A percentile compares a stretch with the other conserved stretches of the same genome.
Evolutionary conservation across 768 basidiomycete species (phyloP).

Genomic region (Boletus fagicola): DNA sequence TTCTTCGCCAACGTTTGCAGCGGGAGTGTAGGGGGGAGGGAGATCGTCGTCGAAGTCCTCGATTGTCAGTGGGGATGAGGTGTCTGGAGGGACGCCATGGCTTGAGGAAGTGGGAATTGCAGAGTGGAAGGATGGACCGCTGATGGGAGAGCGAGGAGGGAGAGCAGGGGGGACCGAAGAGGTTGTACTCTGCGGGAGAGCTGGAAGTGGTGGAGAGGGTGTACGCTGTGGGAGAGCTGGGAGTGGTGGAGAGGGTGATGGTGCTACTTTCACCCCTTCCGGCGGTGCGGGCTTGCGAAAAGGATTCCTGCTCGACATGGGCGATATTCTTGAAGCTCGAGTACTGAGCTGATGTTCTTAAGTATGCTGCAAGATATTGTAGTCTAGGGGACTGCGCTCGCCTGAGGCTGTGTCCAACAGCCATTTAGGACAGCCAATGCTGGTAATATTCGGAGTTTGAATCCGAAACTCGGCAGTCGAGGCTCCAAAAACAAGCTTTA

Average conservation of each 20-base stretch:
- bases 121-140: background rate
- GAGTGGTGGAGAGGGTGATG: conserved; percentile 8
- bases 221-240: conserved; percentile 6
- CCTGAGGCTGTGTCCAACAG: too few species aligned
- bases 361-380: background rate
- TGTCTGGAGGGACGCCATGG: background rate
- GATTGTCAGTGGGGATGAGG: background rate
- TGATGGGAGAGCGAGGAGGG: background rate
- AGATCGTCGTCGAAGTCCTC: conserved; percentile 47
- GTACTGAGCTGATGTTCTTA: background rate
- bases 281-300: conserved; percentile 11
- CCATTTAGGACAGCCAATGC: too few species aligned
- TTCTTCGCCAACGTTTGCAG: conserved; percentile 59
- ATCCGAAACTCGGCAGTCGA: too few species aligned
- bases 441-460: too few species aligned
- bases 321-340: background rate
- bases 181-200: background rate
- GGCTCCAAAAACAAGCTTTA: too few species aligned
- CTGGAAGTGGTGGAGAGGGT: background rate
- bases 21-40: conserved; percentile 69
- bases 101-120: background rate
- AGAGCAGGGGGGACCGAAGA: conserved; percentile 1
- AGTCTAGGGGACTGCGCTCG: background rate
- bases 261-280: too few species aligned
- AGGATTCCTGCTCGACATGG: conserved; percentile 21